Evolutionary conservation across 768 basidiomycete species (phyloP), one percentile per base, ranked within the genome.

Genomic region (Asterophora lycoperdoides): DNA sequence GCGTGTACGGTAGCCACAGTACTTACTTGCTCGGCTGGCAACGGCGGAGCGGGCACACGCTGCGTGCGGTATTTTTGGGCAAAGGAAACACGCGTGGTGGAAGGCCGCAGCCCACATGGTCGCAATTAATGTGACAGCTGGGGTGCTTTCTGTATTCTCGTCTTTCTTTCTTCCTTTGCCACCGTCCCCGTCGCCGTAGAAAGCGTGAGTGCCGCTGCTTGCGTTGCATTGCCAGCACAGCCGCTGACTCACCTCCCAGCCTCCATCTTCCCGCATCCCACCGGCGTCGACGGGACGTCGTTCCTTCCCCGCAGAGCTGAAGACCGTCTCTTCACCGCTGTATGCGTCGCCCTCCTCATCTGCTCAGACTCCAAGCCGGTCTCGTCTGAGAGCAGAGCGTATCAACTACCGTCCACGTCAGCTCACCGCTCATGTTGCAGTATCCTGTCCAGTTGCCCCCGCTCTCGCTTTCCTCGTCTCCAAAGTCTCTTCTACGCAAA

Each of bases 391-490:
- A 59, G 64, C 61, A 65, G 63, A 59, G 66, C 60, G 51, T 57
- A 55, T 63, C 62, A 54, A 57, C 63, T 63, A 44, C 51, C 52
- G 42, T 48, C 18, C 54, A 42, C 51, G 47, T 63, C 34, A 63
- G 60, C 49, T 57, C 42, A 35, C 57, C 63, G 55, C 73, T 65
- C 68, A 83, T 83, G 81, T 78, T 83, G 77, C 80, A 81, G 70
- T 79, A 78, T 62, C 69, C 74, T 46, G 60, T 71, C 49, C 70
- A 72, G 60, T 67, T 69, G 41, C 70, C 71, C 19, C 70, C 68
- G 58, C 68, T 68, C 56, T 67, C 65, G 57, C 65, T 68, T 64
- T 64, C 67, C 35, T 56, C 62, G 11, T 64, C 65, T 48, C 64
- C 62, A 53, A 72, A 70, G 61, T 49, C 59, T 44, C 38, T 52